Base-by-base conservation (phyloP, 345 rosid genomes). In the Barbarea vulgaris region DNA sequence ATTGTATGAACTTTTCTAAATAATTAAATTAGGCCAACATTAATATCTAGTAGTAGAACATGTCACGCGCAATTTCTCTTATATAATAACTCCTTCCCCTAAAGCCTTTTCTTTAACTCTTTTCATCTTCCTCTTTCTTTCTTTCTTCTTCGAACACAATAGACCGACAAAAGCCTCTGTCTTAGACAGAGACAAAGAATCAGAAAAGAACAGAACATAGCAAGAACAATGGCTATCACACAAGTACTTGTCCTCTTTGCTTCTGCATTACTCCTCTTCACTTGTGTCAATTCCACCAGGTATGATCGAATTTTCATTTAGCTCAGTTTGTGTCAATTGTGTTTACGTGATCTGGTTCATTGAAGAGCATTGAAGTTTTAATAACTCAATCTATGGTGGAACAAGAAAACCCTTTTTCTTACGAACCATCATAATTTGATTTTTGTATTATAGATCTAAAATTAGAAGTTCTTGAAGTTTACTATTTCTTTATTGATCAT, bases 181-280 rank as follows among this genome's bases (percentile, higher is more conserved):
- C 39, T 60, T 10, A 27, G 65, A 28, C 56, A 72, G 62, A 72
- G 52, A 54, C 51, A 44, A 11, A 69, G 33, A 70, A 51, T 25
- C 67, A 14, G 8, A 58, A 31, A 12, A 57, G 42, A 50, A 41
- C 22, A 51, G 21, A 60, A 54, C 41, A 69, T 57, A 73, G 44
- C 62, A 61, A 66, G 55, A 52, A 79, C 52, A 78, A 82, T 77
- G 80, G 77, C 58, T 57, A 9, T 81, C 80, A 72, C 75, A n/a
- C 63, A 80, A 83, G 30, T 21, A 64, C 80, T 53, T 70, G 78
- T 76, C 71, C 46, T 77, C 71, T 60, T 78, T 3, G 74, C 69
- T 60, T 67, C 76, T 65, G 74, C 86, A 76, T 74, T 83, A 74
- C 77, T 82, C 63, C 30, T 90, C 56, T 69, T 84, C 64, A 68